Evolutionary conservation across 2,329 filamentous ascomycete species (phyloP).

Genomic region (Intubia oerlemansii): DNA sequence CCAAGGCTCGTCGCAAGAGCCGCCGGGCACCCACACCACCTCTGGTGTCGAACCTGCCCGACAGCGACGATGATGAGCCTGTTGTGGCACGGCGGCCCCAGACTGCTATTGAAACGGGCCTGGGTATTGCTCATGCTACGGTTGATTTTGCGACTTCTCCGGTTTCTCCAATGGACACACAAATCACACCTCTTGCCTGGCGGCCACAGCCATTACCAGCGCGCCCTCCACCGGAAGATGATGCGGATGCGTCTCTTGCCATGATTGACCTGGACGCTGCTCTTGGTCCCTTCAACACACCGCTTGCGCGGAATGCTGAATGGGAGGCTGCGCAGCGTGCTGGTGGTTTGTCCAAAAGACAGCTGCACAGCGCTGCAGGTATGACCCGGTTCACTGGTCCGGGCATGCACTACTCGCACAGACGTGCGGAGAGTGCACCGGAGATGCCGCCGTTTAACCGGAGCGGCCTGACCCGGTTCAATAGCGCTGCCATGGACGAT

Average conservation of each 20-base stretch:
- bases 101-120: not conserved
- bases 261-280: conserved; percentile 92
- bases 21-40: conserved; percentile 26
- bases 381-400: conserved; percentile 46
- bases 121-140: conserved; percentile 1
- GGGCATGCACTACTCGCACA: conserved; percentile 52
- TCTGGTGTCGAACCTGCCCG: conserved; percentile 11
- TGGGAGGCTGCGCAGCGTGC: conserved; percentile 45
- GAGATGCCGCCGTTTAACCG: conserved; percentile 57
- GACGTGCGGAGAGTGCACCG: conserved; percentile 61
- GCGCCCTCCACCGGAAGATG: conserved; percentile 25
- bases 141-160: conserved; percentile 8
- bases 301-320: conserved; percentile 37
- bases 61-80: conserved; percentile 10
- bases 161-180: not conserved
- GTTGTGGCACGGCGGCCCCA: conserved; percentile 8
- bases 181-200: conserved; percentile 9
- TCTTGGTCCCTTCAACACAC: conserved; percentile 78
- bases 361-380: conserved; percentile 59
- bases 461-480: conserved; percentile 37
- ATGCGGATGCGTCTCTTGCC: conserved; percentile 49
- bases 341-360: conserved; percentile 35
- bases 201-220: conserved; percentile 15
- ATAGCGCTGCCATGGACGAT: conserved; percentile 58
- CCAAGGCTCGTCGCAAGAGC: conserved; percentile 26